Conservation (phyloP, 2,329 filamentous ascomycete genomes). For the Aspergillus felis region DNA sequence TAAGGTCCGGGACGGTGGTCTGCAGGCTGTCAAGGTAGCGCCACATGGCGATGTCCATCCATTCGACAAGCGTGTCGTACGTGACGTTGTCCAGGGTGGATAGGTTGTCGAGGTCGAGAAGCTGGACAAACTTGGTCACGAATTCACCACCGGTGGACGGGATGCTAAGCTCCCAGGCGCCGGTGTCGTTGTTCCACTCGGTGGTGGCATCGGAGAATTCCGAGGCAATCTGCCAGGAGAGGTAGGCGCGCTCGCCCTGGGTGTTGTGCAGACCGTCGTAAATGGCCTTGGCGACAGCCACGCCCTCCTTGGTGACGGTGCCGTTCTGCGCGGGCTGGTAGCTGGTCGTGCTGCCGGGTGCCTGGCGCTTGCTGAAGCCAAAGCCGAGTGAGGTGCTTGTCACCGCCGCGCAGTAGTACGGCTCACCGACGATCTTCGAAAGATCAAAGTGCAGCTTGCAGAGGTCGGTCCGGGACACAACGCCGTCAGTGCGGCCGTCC, state of each 20-base stretch:
- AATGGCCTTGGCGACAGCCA: constrained; percentile 34
- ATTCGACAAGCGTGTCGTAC: constrained; percentile 54
- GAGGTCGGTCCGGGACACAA: constrained; percentile 49
- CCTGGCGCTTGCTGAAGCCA: constrained; percentile 24
- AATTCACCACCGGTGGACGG: constrained; percentile 38
- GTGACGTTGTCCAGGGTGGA: constrained; percentile 46
- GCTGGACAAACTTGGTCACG: constrained; percentile 27
- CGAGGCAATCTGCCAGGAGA: constrained; percentile 28
- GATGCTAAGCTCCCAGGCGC: constrained; percentile 28
- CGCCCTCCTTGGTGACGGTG: constrained; percentile 23
- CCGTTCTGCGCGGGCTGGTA: constrained; percentile 29
- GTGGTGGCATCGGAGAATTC: constrained; percentile 23
- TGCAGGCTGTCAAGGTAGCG: constrained; percentile 51
- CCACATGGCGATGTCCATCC: constrained; percentile 50
- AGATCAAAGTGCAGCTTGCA: constrained; percentile 48
- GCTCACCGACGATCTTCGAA: constrained; percentile 43
- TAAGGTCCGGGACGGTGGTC: constrained; percentile 53
- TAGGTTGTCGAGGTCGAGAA: constrained; percentile 37
- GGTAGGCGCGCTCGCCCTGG: constrained; percentile 39
- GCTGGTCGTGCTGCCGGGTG: constrained; percentile 15
- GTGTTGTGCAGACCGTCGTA: constrained; percentile 39
- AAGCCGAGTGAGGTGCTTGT: constrained; percentile 25
- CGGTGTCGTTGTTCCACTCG: constrained; percentile 21
- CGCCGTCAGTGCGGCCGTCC: constrained; percentile 53
- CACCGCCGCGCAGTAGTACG: constrained; percentile 43